Evolutionary conservation across 805 yeast species (phyloP).

Genomic region (Sugiyamaella smithiae): DNA sequence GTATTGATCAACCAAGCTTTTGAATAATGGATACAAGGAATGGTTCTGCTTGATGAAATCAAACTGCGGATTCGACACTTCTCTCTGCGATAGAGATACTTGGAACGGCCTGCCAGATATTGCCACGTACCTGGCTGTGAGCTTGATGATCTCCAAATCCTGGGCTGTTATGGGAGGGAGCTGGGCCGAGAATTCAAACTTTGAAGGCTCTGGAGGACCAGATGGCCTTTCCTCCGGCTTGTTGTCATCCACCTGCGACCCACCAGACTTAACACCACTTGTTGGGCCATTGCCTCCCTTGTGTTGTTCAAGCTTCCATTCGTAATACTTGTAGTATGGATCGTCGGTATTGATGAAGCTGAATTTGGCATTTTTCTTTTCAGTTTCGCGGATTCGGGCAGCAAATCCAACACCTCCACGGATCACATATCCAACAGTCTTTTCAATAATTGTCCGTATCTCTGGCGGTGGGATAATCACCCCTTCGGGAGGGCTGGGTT

Average conservation of each 20-base stretch:
- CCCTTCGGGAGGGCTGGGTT: conserved; percentile 34
- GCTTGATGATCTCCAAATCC: conserved; percentile 67
- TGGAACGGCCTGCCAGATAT: conserved; percentile 52
- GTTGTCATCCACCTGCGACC: not conserved
- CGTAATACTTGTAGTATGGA: conserved; percentile 58
- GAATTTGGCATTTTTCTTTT: conserved; percentile 52
- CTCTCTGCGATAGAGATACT: conserved; percentile 36
- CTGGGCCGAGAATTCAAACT: conserved; percentile 32
- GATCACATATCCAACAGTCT: conserved; percentile 67
- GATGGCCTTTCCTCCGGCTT: conserved; percentile 2
- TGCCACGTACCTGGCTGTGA: conserved; percentile 69
- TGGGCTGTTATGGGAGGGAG: conserved; percentile 48
- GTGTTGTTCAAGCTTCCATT: conserved; percentile 41
- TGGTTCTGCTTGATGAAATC: conserved; percentile 63
- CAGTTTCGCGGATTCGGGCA: conserved; percentile 47
- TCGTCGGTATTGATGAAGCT: conserved; percentile 57
- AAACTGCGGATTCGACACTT: conserved; percentile 49
- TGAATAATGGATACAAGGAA: conserved; percentile 54
- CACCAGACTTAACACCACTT: conserved; percentile 6
- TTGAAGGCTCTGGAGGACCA: conserved; percentile 29
- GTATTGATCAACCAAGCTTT: conserved; percentile 56
- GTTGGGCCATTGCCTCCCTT: conserved; percentile 29
- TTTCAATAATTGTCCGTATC: conserved; percentile 52
- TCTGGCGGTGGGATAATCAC: conserved; percentile 55
- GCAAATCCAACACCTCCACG: conserved; percentile 71